A percentile compares a stretch with the other conserved stretches of the same genome.
Conservation (phyloP, 1,284 basidiomycete genomes). For the Cerrena zonata region DNA sequence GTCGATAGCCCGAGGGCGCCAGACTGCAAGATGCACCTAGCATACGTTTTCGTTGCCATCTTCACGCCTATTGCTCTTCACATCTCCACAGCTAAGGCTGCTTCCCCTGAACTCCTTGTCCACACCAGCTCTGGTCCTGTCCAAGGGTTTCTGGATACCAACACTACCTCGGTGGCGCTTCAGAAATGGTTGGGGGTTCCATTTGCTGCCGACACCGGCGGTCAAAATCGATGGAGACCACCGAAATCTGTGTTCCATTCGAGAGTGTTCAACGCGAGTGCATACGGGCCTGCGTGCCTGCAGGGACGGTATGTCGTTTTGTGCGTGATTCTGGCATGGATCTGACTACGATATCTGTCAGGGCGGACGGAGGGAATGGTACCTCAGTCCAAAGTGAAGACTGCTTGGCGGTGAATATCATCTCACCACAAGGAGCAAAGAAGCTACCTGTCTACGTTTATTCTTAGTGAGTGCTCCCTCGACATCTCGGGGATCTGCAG, state of each 20-base stretch:
- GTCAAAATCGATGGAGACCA: slow-evolving; percentile 36
- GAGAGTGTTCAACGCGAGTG: slow-evolving; percentile 30
- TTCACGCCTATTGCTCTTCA: neutral
- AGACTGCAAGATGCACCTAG: neutral
- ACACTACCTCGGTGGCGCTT: slow-evolving; percentile 27
- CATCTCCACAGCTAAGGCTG: neutral
- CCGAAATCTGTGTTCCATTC: slow-evolving; percentile 26
- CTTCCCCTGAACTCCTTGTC: neutral
- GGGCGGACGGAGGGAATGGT: slow-evolving; percentile 34
- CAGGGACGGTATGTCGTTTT: slow-evolving; percentile 26
- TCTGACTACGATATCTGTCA: neutral
- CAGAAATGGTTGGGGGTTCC: slow-evolving; percentile 38
- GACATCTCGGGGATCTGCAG: neutral
- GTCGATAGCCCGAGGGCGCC: neutral
- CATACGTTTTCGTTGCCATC: neutral
- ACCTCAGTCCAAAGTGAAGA: slow-evolving; percentile 39
- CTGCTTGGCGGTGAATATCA: slow-evolving; percentile 37
- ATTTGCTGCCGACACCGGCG: slow-evolving; percentile 36
- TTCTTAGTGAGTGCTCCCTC: slow-evolving; percentile 11
- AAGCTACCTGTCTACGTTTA: slow-evolving; percentile 38
- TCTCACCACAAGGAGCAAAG: slow-evolving; percentile 31
- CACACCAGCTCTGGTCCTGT: slow-evolving; percentile 29
- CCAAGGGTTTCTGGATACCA: slow-evolving; percentile 32
- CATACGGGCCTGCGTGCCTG: slow-evolving; percentile 38
- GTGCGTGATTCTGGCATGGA: too few species aligned